Conservation (phyloP, 2,329 filamentous ascomycete genomes). For the Cephalotrichum gorgonifer region DNA sequence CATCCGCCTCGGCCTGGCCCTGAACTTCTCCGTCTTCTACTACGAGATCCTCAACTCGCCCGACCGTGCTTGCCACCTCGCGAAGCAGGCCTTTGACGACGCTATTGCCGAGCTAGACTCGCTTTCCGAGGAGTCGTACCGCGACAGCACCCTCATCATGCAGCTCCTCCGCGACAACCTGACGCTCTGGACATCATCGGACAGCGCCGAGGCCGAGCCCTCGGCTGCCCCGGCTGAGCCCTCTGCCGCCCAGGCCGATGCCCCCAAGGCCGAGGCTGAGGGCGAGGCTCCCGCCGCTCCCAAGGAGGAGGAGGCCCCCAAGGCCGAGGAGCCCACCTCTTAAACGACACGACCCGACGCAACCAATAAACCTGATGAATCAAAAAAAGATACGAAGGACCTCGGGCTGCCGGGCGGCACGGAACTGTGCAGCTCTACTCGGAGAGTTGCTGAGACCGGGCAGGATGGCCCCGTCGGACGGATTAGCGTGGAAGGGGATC, state of each 20-base stretch:
- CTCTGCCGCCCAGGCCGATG: conserved; percentile 34
- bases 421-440: too few species aligned
- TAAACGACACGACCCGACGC: conserved; percentile 28
- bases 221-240: conserved; percentile 50
- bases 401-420: too few species aligned
- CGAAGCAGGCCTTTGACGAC: conserved; percentile 98
- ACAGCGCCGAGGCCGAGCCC: conserved; percentile 68
- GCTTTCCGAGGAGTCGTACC: conserved; percentile 95
- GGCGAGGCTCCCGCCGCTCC: conserved; percentile 30
- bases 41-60: conserved; percentile 98
- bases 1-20: conserved; percentile 90
- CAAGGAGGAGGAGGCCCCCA: conserved; percentile 9
- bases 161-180: conserved; percentile 97
- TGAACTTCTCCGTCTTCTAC: conserved; percentile 99
- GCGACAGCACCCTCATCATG: conserved; percentile 98
- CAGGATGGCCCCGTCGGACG: too few species aligned
- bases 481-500: too few species aligned
- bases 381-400: too few species aligned
- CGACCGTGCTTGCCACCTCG: conserved; percentile 93
- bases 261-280: conserved; percentile 29
- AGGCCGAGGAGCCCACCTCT: conserved; percentile 59
- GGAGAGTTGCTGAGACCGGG: too few species aligned
- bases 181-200: conserved; percentile 94
- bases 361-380: neutral
- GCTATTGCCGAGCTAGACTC: conserved; percentile 98